Evolutionary conservation across 2,329 filamentous ascomycete genomes (phyloP), one percentile per base, ranked within the genome.

Genomic region (Balansia obtecta): DNA sequence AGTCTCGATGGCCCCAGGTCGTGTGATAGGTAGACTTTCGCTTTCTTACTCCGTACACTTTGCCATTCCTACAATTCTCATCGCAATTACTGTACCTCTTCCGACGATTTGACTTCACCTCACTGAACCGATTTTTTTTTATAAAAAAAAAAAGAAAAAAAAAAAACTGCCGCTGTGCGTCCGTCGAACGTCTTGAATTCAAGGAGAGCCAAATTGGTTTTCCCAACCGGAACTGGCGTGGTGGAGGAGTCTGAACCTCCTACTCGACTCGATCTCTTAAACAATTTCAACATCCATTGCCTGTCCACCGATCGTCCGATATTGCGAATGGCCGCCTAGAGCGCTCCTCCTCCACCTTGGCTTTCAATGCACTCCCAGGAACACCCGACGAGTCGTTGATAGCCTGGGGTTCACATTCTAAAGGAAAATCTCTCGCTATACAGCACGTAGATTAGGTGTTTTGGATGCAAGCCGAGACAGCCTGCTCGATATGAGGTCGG

Each of bases 401-500:
- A 33, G 38, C 44, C 50, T 49, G 37, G 34, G 46, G 48, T 18
- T 30, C 27, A 4, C 18, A 16, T 45, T 42, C 41, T 11, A 20
- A 32, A 27, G 15, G 18, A 38, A 37, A 37, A 9, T 11, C 7
- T 22, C 18, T 48, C n/a, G 15, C 11, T 13, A 33, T 43, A 38
- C 34, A 13, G 2, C 34, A 38, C 13, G 34, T 10, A 10, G 16
- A 46, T 32, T 37, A 27, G 30, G 46, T 41, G 13, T 10, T 30
- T 37, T 6, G 37, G 32, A 22, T 32, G 45, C 30, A 12, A 38
- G 39, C 7, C 22, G 47, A 34, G 47, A 30, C 40, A 15, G 15
- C 32, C 20, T 15, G 32, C 34, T 33, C 41, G 49, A 49, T 33
- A 53, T 53, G 52, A 49, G 46, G 44, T 46, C 46, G 38, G 49